Conservation (phyloP, 1,139 yeast genomes). For the Neolecta irregularis region DNA sequence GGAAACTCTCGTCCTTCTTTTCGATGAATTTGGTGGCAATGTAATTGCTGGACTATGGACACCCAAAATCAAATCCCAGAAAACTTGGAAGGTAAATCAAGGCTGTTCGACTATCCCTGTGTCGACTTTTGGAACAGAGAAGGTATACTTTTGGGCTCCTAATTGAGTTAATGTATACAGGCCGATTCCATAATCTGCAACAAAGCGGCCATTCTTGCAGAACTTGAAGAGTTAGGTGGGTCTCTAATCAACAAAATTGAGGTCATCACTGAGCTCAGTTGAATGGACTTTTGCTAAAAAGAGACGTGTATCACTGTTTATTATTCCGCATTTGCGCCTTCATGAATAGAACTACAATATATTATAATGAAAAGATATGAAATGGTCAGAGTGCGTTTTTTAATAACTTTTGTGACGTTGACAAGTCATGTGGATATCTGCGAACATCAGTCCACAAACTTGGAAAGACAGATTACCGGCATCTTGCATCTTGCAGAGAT, state of each 20-base stretch:
- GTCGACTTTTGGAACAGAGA: constrained; percentile 25
- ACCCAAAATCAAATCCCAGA: constrained; percentile 39
- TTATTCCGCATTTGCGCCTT: too few species aligned
- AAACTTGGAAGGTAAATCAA: constrained; percentile 60
- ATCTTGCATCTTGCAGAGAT: constrained; percentile 59
- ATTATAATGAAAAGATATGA: too few species aligned
- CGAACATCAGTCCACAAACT: too few species aligned
- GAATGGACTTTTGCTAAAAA: too few species aligned
- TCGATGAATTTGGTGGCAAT: constrained; percentile 19
- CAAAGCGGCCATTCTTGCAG: constrained; percentile 57
- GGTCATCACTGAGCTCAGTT: too few species aligned
- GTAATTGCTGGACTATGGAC: constrained; percentile 69
- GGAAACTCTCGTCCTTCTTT: constrained; percentile 19
- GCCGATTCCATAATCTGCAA: constrained; percentile 39
- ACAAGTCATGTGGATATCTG: too few species aligned
- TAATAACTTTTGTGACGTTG: too few species aligned
- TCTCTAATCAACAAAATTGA: constrained; percentile 29
- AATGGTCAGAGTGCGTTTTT: too few species aligned
- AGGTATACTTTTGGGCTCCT: constrained; percentile 14
- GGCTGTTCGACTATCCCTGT: constrained; percentile 62
- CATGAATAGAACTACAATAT: too few species aligned
- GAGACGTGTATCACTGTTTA: too few species aligned
- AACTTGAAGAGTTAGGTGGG: constrained; percentile 62
- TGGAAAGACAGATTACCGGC: too few species aligned
- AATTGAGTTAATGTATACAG: constrained; percentile 3